Base-by-base conservation (phyloP, 768 basidiomycete genomes). In the Tulasnella sp. region DNA sequence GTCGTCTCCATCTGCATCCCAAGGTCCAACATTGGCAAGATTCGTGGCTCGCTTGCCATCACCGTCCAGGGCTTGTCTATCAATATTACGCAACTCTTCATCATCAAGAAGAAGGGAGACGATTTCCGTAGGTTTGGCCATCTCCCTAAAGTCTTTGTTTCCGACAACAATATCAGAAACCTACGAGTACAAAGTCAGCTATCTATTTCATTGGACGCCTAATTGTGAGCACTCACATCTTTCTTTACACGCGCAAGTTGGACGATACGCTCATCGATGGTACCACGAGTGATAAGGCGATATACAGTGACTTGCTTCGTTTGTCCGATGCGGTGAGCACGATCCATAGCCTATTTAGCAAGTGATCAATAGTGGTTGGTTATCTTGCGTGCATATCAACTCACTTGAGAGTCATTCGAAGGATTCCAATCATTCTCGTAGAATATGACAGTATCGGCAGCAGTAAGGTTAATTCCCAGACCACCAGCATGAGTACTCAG, bases 141-240 rank as follows among this genome's bases (percentile, higher is more conserved):
- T 84, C 56, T 95, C 91, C 1, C 85, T 88, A 63, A 95, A 81
- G 55, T 79, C 89, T 67, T 95, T 96, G 68, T 87, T 92, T 46
- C 95, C 95, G 6, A 99, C 95, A 46, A 99, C 95, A 54, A 96
- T 93, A 59, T 99, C 95, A 78, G 98, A 95, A 4, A 98, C 92
- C 89, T 92, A 54, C 7, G n/a, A 35, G 27, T n/a, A n/a, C n/a
- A 45, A 32, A 32, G 40, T 24, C n/a, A n/a, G n/a, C n/a, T n/a
- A 52, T 35, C 52, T 56, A 46, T 46, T n/a, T n/a, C n/a, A n/a
- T n/a, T n/a, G n/a, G n/a, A n/a, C n/a, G n/a, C n/a, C n/a, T n/a
- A 16, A 20, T 16, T n/a, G 47, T 3, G 12, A 32, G 15, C n/a
- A 66, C 77, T 61, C 59, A 88, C 91, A 62, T 95, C 91, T 78